phyloP scores from a whole-genome alignment of 768 basidiomycete genomes.

The Termitomyces bulborhizus region DNA sequence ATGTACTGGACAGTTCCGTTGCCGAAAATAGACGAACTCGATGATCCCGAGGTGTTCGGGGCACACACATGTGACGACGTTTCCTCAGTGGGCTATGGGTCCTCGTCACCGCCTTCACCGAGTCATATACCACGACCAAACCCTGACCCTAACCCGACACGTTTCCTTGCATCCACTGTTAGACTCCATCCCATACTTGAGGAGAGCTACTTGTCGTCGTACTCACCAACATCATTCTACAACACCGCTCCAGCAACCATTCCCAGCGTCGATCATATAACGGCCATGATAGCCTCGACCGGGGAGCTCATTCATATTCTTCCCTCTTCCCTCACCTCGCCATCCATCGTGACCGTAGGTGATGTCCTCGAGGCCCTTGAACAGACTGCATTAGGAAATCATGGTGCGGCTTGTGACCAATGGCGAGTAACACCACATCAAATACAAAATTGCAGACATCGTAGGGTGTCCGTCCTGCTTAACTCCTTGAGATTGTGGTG shows the following conservation, averaged over 20 bases:
- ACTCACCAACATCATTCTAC: background rate
- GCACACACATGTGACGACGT: background rate
- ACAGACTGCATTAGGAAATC: background rate
- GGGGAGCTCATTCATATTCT: slow-evolving; percentile 1
- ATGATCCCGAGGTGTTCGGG: background rate
- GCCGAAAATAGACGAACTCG: background rate
- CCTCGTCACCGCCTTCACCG: background rate
- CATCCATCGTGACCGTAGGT: slow-evolving; percentile 1
- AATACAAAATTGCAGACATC: background rate
- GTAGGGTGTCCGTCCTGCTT: background rate
- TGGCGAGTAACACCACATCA: background rate
- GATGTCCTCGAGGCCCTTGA: slow-evolving; percentile 8
- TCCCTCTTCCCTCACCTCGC: background rate
- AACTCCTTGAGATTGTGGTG: slow-evolving; percentile 2
- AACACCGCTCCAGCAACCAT: slow-evolving; percentile 2
- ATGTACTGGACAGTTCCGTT: slow-evolving; percentile 10
- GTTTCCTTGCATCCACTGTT: background rate
- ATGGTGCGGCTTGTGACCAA: background rate
- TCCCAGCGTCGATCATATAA: slow-evolving; percentile 5
- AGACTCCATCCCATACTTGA: slow-evolving; percentile 1
- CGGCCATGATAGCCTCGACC: background rate
- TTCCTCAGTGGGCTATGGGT: background rate
- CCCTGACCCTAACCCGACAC: background rate
- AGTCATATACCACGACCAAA: background rate
- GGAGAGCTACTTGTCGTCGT: background rate